phyloP scores from a whole-genome alignment of 1,139 yeast genomes.

The Magnusiomyces paraingens region DNA sequence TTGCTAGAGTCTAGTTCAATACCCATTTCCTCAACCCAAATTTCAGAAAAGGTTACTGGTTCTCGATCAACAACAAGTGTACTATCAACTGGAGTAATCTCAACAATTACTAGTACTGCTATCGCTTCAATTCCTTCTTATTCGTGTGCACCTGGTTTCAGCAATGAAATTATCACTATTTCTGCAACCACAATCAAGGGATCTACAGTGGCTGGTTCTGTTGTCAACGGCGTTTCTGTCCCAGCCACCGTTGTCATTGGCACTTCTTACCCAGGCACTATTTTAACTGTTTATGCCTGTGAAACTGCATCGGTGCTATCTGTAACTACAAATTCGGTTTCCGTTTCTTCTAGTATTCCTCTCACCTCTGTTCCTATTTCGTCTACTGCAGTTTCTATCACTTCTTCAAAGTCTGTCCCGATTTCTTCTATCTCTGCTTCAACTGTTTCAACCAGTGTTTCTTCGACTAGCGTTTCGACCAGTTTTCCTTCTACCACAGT shows the following conservation, averaged over 20 bases:
- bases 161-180: neutral
- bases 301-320: slow-evolving; percentile 3
- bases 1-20: too few species aligned
- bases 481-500: neutral
- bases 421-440: slow-evolving; percentile 31
- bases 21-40: too few species aligned
- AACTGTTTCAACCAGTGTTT: slow-evolving; percentile 31
- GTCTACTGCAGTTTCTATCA: slow-evolving; percentile 15
- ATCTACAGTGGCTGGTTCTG: slow-evolving; percentile 13
- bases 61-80: too few species aligned
- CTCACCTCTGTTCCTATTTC: neutral
- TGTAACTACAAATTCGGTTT: too few species aligned
- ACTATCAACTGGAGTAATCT: too few species aligned
- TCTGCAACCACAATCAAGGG: slow-evolving; percentile 1
- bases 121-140: slow-evolving; percentile 5
- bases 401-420: slow-evolving; percentile 9
- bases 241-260: slow-evolving; percentile 16
- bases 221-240: neutral
- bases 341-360: too few species aligned
- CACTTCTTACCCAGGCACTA: slow-evolving; percentile 16
- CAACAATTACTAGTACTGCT: slow-evolving; percentile 9
- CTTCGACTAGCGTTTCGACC: neutral
- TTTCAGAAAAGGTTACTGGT: too few species aligned
- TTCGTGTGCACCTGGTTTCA: slow-evolving; percentile 16
- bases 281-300: slow-evolving; percentile 15